Evolutionary conservation across 306 rosid species (phyloP).

Genomic region (Cucumis hystrix): DNA sequence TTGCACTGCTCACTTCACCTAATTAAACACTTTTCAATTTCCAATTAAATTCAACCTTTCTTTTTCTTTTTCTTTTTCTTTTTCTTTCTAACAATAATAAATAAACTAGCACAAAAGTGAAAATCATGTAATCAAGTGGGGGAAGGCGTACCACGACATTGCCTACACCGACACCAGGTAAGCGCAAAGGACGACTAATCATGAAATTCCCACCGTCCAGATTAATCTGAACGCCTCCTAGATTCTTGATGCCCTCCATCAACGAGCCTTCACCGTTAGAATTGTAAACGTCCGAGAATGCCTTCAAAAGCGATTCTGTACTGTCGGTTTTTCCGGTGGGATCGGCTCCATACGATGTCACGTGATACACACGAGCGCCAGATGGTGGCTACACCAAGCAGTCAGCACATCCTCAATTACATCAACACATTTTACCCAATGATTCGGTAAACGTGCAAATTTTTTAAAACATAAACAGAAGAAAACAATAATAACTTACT

Average conservation of each 20-base stretch:
- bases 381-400: conserved; percentile 23
- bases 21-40: neutral
- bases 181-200: conserved; percentile 39
- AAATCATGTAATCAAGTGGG: neutral
- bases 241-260: conserved; percentile 49
- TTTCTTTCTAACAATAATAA: neutral
- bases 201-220: conserved; percentile 75
- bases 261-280: conserved; percentile 24
- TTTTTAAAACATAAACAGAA: neutral
- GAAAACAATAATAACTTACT: neutral
- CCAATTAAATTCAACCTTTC: neutral
- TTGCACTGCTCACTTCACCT: neutral
- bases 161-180: conserved; percentile 52
- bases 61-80: no score
- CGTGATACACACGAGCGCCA: conserved; percentile 33
- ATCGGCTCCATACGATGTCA: conserved; percentile 76
- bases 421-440: no score
- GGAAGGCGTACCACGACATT: conserved; percentile 54
- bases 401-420: no score
- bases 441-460: no score
- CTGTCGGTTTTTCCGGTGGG: conserved; percentile 70
- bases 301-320: conserved; percentile 47
- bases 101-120: neutral
- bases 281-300: conserved; percentile 46
- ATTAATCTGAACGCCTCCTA: conserved; percentile 60